Evolutionary conservation across 2,329 filamentous ascomycete genomes (phyloP).

Genomic region (Fusarium sp.): DNA sequence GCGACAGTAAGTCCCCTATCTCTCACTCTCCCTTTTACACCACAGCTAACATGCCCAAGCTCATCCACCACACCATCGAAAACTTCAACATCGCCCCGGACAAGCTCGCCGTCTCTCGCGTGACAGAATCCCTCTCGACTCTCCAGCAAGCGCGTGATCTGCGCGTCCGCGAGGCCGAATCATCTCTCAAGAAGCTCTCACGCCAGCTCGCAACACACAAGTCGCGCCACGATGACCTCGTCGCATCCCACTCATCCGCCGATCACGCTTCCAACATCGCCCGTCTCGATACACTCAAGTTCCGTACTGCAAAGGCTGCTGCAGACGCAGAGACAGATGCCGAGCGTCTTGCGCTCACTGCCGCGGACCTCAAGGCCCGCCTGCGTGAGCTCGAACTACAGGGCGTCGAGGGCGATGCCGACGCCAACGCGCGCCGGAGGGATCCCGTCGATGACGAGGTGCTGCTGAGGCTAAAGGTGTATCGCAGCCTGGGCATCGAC

Average conservation of each 20-base stretch:
- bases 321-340: slow-evolving; percentile 91
- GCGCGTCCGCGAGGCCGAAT: slow-evolving; percentile 75
- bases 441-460: slow-evolving; percentile 70
- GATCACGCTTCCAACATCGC: slow-evolving; percentile 86
- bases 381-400: slow-evolving; percentile 87
- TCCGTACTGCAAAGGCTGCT: slow-evolving; percentile 90
- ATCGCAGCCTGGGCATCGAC: slow-evolving; percentile 89
- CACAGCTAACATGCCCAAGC: slow-evolving; percentile 57
- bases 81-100: slow-evolving; percentile 97
- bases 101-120: slow-evolving; percentile 82
- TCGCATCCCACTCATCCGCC: slow-evolving; percentile 76
- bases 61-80: slow-evolving; percentile 88
- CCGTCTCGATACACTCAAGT: slow-evolving; percentile 90
- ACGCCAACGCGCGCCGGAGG: slow-evolving; percentile 43
- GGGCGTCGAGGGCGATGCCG: slow-evolving; percentile 75
- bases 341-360: slow-evolving; percentile 84
- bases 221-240: slow-evolving; percentile 79
- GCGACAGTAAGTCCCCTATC: slow-evolving; percentile 76
- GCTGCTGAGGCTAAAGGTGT: slow-evolving; percentile 84
- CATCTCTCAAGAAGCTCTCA: slow-evolving; percentile 73
- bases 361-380: slow-evolving; percentile 76
- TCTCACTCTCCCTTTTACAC: neutral
- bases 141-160: slow-evolving; percentile 86
- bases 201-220: slow-evolving; percentile 79
- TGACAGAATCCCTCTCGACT: slow-evolving; percentile 82